Percentiles rank a stretch among this genome's conserved stretches.
Evolutionary conservation across 306 rosid genomes (phyloP).

Genomic region (Canavalia ensiformis): DNA sequence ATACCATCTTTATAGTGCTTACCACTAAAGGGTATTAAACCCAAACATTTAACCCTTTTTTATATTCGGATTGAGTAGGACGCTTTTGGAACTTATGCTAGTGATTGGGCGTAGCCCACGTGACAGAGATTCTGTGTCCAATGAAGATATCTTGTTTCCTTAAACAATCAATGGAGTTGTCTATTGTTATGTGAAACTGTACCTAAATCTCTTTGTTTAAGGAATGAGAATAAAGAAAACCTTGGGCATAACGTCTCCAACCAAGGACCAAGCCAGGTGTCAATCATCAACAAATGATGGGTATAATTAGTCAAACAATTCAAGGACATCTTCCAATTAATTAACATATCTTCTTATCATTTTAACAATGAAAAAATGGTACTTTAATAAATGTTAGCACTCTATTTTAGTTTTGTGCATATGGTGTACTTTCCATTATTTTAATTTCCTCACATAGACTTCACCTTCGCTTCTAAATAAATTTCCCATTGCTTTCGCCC

Average conservation of each 20-base stretch:
- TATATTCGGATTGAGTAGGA: constrained; percentile 5
- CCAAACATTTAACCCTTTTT: background rate
- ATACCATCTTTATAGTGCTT: constrained; percentile 35
- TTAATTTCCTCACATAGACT: background rate
- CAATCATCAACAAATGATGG: constrained; percentile 52
- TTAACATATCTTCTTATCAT: constrained; percentile 32
- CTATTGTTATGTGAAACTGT: constrained; percentile 17
- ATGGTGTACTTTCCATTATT: constrained; percentile 23
- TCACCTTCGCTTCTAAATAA: background rate
- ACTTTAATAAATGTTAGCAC: constrained; percentile 1
- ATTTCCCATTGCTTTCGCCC: constrained; percentile 9
- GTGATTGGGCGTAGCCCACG: constrained; percentile 49
- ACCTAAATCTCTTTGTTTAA: background rate
- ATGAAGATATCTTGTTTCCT: constrained; percentile 54
- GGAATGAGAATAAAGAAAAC: constrained; percentile 38
- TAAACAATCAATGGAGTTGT: constrained; percentile 44
- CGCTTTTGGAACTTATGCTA: constrained; percentile 10
- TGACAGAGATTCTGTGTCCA: constrained; percentile 48
- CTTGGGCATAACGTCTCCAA: constrained; percentile 34
- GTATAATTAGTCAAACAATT: constrained; percentile 38
- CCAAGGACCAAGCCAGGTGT: constrained; percentile 53
- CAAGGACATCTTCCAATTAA: constrained; percentile 18
- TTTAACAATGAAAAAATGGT: background rate
- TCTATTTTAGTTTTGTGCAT: background rate
- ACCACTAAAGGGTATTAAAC: constrained; percentile 21